Percentiles rank a stretch among this genome's conserved stretches.
Evolutionary conservation across 1,284 basidiomycete species (phyloP).

Genomic region (Peniophora sp.): DNA sequence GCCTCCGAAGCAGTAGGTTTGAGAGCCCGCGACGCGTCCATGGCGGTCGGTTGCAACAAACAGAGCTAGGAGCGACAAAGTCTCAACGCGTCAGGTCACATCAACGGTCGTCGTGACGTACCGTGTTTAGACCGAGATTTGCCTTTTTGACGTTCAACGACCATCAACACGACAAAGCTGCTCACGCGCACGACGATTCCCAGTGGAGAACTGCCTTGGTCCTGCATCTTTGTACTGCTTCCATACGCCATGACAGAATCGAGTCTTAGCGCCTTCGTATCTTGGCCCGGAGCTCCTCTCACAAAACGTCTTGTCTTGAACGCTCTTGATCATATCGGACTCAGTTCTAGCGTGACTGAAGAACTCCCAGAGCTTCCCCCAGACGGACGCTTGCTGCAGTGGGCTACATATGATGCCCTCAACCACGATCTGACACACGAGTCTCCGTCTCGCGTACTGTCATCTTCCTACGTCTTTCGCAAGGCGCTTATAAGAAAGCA

Average conservation of each 20-base stretch:
- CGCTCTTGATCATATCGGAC: conserved; percentile 40
- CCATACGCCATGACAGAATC: too few relatives aligned
- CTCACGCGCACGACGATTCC: too few relatives aligned
- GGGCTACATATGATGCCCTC: conserved; percentile 79
- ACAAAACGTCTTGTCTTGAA: conserved; percentile 62
- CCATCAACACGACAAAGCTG: too few relatives aligned
- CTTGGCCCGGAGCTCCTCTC: conserved; percentile 75
- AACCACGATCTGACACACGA: conserved; percentile 65
- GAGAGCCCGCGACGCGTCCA: too few relatives aligned
- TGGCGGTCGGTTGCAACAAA: too few relatives aligned
- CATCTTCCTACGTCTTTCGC: conserved; percentile 85
- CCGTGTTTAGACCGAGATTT: conserved; percentile 12
- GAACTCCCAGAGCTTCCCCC: conserved; percentile 12
- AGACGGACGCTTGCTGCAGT: conserved; percentile 46
- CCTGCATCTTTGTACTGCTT: too few relatives aligned
- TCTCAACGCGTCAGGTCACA: too few relatives aligned
- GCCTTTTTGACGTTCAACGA: too few relatives aligned
- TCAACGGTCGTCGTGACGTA: background rate
- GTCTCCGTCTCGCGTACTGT: conserved; percentile 43
- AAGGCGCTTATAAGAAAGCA: conserved; percentile 96
- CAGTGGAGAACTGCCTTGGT: too few relatives aligned
- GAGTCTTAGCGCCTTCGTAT: conserved; percentile 38
- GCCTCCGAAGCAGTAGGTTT: too few relatives aligned
- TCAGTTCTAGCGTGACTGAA: conserved; percentile 17
- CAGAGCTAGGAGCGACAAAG: too few relatives aligned